Conservation (phyloP, 108 stramenopile species). For the Fistulifera pelliculosa region DNA sequence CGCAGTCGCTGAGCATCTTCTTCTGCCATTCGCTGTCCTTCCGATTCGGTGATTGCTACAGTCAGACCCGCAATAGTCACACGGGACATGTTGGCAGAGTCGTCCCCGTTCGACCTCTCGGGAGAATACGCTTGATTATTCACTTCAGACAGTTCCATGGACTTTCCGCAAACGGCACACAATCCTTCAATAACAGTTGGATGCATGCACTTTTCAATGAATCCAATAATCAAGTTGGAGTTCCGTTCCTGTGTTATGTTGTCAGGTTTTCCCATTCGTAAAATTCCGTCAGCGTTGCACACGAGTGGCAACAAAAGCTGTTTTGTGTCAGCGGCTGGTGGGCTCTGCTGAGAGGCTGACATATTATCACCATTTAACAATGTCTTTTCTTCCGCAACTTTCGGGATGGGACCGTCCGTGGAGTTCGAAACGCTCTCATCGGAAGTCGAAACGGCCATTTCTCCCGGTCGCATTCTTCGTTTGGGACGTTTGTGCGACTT, state of each 20-base stretch:
- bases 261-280: background rate
- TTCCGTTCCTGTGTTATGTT: background rate
- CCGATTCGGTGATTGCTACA: constrained; percentile 50
- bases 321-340: too few relatives aligned
- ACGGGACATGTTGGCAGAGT: constrained; percentile 33
- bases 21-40: constrained; percentile 53
- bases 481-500: background rate
- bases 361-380: too few relatives aligned
- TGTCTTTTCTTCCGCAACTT: too few relatives aligned
- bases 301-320: too few relatives aligned
- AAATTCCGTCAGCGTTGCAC: background rate
- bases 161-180: constrained; percentile 62
- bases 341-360: too few relatives aligned
- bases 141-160: background rate
- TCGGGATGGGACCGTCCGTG: too few relatives aligned
- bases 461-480: background rate
- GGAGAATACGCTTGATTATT: background rate
- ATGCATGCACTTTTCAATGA: constrained; percentile 61
- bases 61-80: constrained; percentile 72
- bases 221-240: constrained; percentile 21
- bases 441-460: background rate
- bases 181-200: constrained; percentile 61
- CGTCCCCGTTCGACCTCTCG: constrained; percentile 6
- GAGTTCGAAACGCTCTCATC: too few relatives aligned
- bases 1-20: constrained; percentile 34